Evolutionary conservation across 257 asterid genomes (phyloP).

Genomic region (Nicotiana obtusifolia): DNA sequence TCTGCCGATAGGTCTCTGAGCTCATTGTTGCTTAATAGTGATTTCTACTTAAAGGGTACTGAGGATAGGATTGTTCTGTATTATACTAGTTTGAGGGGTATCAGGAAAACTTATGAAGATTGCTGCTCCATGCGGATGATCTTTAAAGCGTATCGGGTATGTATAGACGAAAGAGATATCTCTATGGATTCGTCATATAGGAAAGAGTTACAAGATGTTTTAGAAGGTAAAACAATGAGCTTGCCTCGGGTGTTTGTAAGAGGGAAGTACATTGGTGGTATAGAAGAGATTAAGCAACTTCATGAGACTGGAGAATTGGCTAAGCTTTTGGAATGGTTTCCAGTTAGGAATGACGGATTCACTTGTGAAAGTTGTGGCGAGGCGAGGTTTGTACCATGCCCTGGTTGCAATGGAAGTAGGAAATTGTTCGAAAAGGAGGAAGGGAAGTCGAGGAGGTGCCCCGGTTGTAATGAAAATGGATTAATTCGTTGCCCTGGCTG

Average conservation of each 20-base stretch:
- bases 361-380: constrained; percentile 88
- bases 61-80: constrained; percentile 41
- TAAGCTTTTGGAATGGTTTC: constrained; percentile 57
- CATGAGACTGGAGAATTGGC: constrained; percentile 69
- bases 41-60: constrained; percentile 6
- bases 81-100: constrained; percentile 80
- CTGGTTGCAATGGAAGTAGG: constrained; percentile 72
- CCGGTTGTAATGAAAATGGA: constrained; percentile 82
- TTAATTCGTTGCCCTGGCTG: constrained; percentile 68
- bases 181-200: constrained; percentile 82
- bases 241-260: constrained; percentile 71
- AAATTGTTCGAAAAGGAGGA: constrained; percentile 61
- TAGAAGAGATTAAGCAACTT: constrained; percentile 70
- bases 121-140: constrained; percentile 68
- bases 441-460: constrained; percentile 52
- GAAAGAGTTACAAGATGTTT: constrained; percentile 57
- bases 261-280: constrained; percentile 72
- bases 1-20: constrained; percentile 3
- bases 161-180: constrained; percentile 80
- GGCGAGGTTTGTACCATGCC: constrained; percentile 78
- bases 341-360: constrained; percentile 28
- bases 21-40: constrained; percentile 11
- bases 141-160: constrained; percentile 53
- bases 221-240: constrained; percentile 44
- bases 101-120: constrained; percentile 81